Conservation (phyloP, 2,329 filamentous ascomycete species). For the Ophiostoma ips region DNA sequence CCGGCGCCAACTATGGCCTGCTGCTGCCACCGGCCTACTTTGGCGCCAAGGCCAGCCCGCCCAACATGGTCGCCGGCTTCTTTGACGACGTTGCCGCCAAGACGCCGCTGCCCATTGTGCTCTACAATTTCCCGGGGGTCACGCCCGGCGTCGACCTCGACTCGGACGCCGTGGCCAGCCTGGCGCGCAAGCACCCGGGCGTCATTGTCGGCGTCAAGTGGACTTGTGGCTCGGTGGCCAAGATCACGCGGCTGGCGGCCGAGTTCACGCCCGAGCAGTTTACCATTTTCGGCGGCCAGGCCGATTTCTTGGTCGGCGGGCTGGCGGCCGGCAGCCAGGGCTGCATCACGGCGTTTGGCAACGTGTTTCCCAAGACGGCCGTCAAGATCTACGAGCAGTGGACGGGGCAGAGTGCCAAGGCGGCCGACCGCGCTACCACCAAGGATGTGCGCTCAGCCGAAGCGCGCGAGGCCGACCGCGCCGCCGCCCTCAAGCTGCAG, state of each 20-base stretch:
- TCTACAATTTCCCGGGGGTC: slow-evolving; percentile 58
- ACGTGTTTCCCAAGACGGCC: slow-evolving; percentile 44
- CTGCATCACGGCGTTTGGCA: slow-evolving; percentile 48
- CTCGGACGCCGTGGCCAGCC: slow-evolving; percentile 42
- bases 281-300: slow-evolving; percentile 57
- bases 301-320: slow-evolving; percentile 52
- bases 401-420: slow-evolving; percentile 13
- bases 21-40: slow-evolving; percentile 53
- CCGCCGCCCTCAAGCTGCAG: slow-evolving; percentile 48
- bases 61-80: slow-evolving; percentile 43
- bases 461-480: slow-evolving; percentile 32
- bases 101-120: slow-evolving; percentile 41
- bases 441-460: slow-evolving; percentile 10
- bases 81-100: slow-evolving; percentile 41
- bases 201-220: slow-evolving; percentile 22
- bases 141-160: slow-evolving; percentile 56
- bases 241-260: slow-evolving; percentile 47
- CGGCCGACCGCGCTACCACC: neutral
- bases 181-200: slow-evolving; percentile 25
- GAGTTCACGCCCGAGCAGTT: slow-evolving; percentile 41
- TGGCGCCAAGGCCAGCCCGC: slow-evolving; percentile 42
- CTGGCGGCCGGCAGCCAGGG: slow-evolving; percentile 44
- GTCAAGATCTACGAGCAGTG: slow-evolving; percentile 48
- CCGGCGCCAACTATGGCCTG: slow-evolving; percentile 47
- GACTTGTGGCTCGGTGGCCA: slow-evolving; percentile 59